Percentiles rank a stretch among this genome's conserved stretches.
Evolutionary conservation across 176 grass and related monocot species (phyloP).

Genomic region (Musa acuminata): DNA sequence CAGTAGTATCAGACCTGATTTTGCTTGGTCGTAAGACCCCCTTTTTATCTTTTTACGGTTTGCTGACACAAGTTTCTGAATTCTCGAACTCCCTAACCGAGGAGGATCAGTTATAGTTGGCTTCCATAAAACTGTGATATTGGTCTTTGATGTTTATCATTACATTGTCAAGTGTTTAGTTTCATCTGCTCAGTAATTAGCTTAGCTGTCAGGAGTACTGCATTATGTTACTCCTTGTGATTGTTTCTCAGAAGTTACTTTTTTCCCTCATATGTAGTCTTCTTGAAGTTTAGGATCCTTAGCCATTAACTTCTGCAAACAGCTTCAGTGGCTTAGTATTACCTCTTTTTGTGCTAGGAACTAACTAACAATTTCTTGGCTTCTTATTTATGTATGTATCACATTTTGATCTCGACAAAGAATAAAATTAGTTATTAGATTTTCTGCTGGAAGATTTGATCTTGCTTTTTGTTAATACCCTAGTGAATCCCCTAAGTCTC

Average conservation of each 20-base stretch:
- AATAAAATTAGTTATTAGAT: too few relatives aligned
- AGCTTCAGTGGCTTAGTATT: neutral
- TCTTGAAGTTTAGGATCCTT: neutral
- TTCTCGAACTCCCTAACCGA: too few relatives aligned
- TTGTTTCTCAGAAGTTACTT: neutral
- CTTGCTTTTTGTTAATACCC: too few relatives aligned
- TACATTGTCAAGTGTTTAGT: neutral
- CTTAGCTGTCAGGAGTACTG: neutral
- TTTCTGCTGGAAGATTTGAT: too few relatives aligned
- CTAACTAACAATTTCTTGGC: neutral
- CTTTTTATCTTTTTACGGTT: neutral
- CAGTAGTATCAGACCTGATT: neutral
- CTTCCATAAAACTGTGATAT: neutral
- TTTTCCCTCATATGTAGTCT: neutral
- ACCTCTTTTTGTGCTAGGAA: neutral
- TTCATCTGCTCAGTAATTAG: neutral
- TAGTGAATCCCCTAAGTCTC: too few relatives aligned
- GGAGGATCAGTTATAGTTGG: neutral
- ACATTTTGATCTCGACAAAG: too few relatives aligned
- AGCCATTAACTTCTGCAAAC: neutral
- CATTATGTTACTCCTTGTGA: neutral
- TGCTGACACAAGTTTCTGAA: neutral
- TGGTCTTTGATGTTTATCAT: neutral
- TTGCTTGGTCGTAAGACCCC: neutral
- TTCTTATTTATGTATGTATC: neutral